A percentile compares a stretch with the other conserved stretches of the same genome.
Conservation (phyloP, 139 green algal species). For the Chlamydomonas incerta region DNA sequence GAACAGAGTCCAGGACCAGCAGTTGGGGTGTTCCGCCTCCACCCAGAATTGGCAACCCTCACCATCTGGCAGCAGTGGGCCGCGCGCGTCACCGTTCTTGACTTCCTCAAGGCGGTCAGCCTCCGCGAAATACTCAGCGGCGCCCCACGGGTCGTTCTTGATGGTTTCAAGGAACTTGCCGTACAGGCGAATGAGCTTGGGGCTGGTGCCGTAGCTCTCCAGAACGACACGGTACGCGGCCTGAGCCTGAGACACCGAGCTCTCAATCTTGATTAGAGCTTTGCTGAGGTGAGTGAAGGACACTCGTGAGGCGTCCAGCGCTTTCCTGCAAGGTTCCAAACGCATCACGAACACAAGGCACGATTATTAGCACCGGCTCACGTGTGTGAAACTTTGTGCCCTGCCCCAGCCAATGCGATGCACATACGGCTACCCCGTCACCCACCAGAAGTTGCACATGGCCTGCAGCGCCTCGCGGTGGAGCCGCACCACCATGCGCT, state of each 20-base stretch:
- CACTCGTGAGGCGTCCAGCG: not conserved
- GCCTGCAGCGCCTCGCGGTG: slow-evolving; percentile 35
- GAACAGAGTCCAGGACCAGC: too few species aligned
- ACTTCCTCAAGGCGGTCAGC: not conserved
- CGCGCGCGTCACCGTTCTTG: not conserved
- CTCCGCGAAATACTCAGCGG: not conserved
- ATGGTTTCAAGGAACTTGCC: slow-evolving; percentile 45
- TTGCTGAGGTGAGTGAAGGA: slow-evolving; percentile 32
- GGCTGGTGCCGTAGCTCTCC: slow-evolving; percentile 37
- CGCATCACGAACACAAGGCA: not conserved
- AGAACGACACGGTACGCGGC: slow-evolving; percentile 32
- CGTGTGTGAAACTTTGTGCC: not conserved
- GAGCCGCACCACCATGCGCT: slow-evolving; percentile 27
- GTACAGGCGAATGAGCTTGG: slow-evolving; percentile 39
- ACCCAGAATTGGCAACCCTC: too few species aligned
- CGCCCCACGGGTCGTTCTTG: slow-evolving; percentile 48
- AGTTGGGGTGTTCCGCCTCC: too few species aligned
- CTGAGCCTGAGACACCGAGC: slow-evolving; percentile 12
- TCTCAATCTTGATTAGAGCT: slow-evolving; percentile 25
- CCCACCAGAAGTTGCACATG: slow-evolving; percentile 36
- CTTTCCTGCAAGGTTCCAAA: not conserved
- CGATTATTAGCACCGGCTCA: too few species aligned
- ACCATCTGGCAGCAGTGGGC: slow-evolving; percentile 11
- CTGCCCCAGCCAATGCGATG: too few species aligned
- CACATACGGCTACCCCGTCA: too few species aligned